Base-by-base conservation (phyloP, 441 rosid species). In the Dalechampia spathulata region DNA sequence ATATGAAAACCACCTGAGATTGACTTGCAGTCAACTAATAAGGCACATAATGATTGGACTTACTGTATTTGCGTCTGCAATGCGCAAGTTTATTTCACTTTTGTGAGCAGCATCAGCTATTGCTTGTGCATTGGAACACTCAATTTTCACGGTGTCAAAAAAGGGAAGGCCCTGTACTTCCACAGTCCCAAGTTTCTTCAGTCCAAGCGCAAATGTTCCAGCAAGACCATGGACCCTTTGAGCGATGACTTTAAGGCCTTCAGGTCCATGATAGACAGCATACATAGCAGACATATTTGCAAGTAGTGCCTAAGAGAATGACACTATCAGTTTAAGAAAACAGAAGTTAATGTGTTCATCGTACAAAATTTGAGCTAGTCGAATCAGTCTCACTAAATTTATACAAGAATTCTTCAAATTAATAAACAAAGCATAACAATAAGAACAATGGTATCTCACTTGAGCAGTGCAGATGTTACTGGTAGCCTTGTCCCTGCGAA, bases 381-480 rank as follows among this genome's bases (percentile, higher is more conserved):
- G 41, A 26, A 36, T 25, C 26, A 7, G 26, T 32, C 38, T 16
- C 23, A 36, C 8, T 30, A 30, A 8, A 3, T 30, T 30, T 30
- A 7, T 1, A 22, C 9, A 41, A 41, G 44, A 39, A 72, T 7
- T 58, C 46, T 16, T 32, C 4, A 52, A 2, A 15, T 16, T 25
- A 59, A 39, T 19, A 55, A 57, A 51, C 36, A 45, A 15, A 52
- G 49, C 17, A n/a, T 20, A 37, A 53, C 4, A 22, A 47, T 4
- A 50, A 26, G 45, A 53, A 55, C 7, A 52, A 62, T 14, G 48
- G 23, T 59, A 5, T 66, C 78, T 75, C 80, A 89, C 99, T 71
- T 92, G 99, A 70, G 99, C 93, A 51, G 99, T 92, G 75, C 97
- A 92, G 78, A 92, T 92, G 84, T 92, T 92, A 79, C 97, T 86